These are phyloP conservation scores for Lyophyllum decastes DNA, from an alignment of 768 basidiomycete genomes.

Conservation along the genomic window DNA sequence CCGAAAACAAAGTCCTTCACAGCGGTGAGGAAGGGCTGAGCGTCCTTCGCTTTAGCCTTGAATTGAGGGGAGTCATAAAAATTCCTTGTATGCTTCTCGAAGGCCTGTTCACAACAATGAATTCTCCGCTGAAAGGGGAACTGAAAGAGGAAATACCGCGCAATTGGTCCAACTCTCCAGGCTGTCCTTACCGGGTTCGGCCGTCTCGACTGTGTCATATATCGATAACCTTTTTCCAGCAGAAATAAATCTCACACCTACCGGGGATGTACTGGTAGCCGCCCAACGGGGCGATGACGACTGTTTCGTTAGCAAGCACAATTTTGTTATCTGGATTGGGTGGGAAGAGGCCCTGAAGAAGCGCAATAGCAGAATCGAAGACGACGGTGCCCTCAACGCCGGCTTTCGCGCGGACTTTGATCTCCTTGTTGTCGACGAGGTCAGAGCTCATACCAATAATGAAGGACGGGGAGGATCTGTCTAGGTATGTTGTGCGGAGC, in stretches of 20 bases:
- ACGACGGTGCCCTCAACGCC: conserved; percentile 86
- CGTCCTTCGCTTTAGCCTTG: conserved; percentile 57
- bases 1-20: conserved; percentile 75
- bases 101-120: conserved; percentile 41
- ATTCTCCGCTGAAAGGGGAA: neutral
- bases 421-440: conserved; percentile 71
- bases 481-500: conserved; percentile 69
- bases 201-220: conserved; percentile 69
- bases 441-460: conserved; percentile 66
- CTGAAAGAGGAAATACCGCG: conserved; percentile 37
- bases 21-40: conserved; percentile 64
- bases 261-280: conserved; percentile 88
- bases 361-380: conserved; percentile 82
- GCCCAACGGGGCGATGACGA: conserved; percentile 69
- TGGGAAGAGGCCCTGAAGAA: conserved; percentile 86
- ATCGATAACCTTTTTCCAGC: too few relatives aligned
- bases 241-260: conserved; percentile 23
- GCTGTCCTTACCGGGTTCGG: conserved; percentile 81
- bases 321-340: conserved; percentile 75
- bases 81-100: conserved; percentile 60
- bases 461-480: conserved; percentile 64
- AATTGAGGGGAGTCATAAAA: conserved; percentile 68
- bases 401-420: conserved; percentile 79
- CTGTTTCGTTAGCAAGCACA: conserved; percentile 75
- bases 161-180: conserved; percentile 79